phyloP scores from a whole-genome alignment of 169 alveolate species.

The Amoebophrya sp. region DNA sequence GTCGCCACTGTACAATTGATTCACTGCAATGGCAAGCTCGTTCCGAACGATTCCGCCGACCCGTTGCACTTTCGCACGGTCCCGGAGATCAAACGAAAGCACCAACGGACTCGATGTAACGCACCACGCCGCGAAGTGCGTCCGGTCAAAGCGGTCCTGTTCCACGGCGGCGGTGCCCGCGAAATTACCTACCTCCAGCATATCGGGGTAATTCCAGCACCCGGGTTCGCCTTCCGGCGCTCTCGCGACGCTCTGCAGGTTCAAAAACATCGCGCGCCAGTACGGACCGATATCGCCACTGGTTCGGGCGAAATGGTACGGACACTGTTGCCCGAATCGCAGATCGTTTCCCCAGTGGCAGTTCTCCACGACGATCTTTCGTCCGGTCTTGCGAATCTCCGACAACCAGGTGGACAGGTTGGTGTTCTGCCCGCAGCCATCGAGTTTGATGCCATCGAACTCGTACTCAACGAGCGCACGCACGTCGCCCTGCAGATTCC shows the following conservation, averaged over 20 bases:
- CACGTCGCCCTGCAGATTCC: background rate
- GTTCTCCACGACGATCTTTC: background rate
- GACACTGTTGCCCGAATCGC: background rate
- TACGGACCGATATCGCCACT: background rate
- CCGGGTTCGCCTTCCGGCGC: background rate
- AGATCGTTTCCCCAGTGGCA: background rate
- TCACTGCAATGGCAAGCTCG: background rate
- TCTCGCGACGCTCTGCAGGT: background rate
- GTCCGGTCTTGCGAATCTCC: background rate
- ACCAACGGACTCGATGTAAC: background rate
- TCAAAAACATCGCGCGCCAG: background rate
- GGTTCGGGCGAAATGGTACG: background rate
- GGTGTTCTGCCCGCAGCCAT: background rate
- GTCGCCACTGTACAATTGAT: background rate
- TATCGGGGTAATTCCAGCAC: background rate
- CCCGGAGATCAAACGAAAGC: background rate
- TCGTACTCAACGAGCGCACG: background rate
- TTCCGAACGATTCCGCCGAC: background rate
- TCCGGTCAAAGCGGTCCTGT: background rate
- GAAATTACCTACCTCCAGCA: background rate
- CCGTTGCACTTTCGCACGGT: background rate
- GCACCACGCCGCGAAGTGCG: background rate
- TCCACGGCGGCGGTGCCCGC: background rate
- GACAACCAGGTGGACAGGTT: background rate
- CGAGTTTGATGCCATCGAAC: background rate